Evolutionary conservation across 805 yeast genomes (phyloP), one percentile per base, ranked within the genome.

Genomic region (Sungouiozyma ichnusensis): DNA sequence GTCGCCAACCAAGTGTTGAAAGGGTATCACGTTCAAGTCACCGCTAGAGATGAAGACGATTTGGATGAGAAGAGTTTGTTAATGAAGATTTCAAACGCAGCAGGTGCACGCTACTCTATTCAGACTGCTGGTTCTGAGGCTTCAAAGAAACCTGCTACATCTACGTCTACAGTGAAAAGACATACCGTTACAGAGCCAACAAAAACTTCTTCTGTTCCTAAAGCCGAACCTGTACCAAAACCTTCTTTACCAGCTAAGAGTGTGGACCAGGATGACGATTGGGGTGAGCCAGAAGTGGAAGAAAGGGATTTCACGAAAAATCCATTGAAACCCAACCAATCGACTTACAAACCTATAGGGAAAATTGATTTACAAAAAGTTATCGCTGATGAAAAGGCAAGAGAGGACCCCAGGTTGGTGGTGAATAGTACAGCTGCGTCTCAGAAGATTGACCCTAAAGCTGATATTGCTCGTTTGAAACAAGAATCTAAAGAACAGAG

Each of bases 11-110:
- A 72, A 45, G 68, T 77, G 16, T 70, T 84, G 55, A 71, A 72
- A 51, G 94, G 95, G 37, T 92, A 90, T 65, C 98, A 92, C 60
- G 88, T 92, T 42, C 97, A 92, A 64, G 79, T 92, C 50, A 87
- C 96, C 38, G 97, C 97, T n/a, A 79, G 97, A 65, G 94, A 85
- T 57, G 69, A 75, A 35, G 95, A 87, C 56, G 98, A 92, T 62
- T 72, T 94, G 59, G 84, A 85, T 52, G 82, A 83, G 36, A 72
- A 72, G 19, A 94, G 83, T 45, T 74, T 92, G 44, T 62, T 86
- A 51, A 71, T 76, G 36, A 79, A 85, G 49, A 79, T 92, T 38
- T 79, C 85, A 49, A 82, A 85, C 50, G 96, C 97, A 29, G 84
- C 97, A 2, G 98, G 98, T 54, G 95, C 98, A 15, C 79, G 95